Evolutionary conservation across 169 alveolate genomes (phyloP), one percentile per base, ranked within the genome.

Genomic region (Hepatocystis sp.): DNA sequence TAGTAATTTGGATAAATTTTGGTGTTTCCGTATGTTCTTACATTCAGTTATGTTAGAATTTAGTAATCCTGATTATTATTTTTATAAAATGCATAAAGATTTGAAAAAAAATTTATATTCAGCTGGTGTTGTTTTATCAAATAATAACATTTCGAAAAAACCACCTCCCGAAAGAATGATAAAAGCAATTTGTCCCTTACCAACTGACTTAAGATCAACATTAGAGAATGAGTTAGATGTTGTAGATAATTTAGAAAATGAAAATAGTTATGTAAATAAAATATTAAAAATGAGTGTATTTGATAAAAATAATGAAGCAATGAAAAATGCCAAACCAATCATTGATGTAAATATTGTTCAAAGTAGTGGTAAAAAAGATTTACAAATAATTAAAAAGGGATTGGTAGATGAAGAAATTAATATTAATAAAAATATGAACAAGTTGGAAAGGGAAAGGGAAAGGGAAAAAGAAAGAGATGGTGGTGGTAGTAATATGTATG

Each of bases 11-110:
- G 94, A 91, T 39, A 68, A 91, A 4, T 65, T 34, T 23, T 91
- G 94, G 94, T 91, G 94, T 67, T 86, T 90, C 4, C 68, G 94
- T 17, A 86, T 91, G 94, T 91, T 91, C 30, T 56, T 91, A 5
- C 94, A 91, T 60, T 86, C 94, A 0, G 85, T 78, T 13, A 68
- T 91, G 8, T 71, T 91, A 32, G 92, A 81, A 25, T 91, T 91
- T 32, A 85, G 67, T 78, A 76, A 88, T 17, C 94, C 94, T 0
- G 94, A 91, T 47, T 53, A 65, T 42, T 65, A 76, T 46, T 76
- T 76, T 32, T 58, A 52, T 58, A 76, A 58, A 30, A 23, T 76
- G 46, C 42, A 13, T 30, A 76, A 76, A 11, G 88, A 76, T 58
- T 28, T 76, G 27, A 44, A 42, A 46, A 76, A 52, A 76, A 76